A percentile compares a stretch with the other conserved stretches of the same genome.
These are phyloP conservation scores for Cercospora canescens DNA, from an alignment of 2,329 filamentous ascomycete genomes.

Conservation along the genomic window DNA sequence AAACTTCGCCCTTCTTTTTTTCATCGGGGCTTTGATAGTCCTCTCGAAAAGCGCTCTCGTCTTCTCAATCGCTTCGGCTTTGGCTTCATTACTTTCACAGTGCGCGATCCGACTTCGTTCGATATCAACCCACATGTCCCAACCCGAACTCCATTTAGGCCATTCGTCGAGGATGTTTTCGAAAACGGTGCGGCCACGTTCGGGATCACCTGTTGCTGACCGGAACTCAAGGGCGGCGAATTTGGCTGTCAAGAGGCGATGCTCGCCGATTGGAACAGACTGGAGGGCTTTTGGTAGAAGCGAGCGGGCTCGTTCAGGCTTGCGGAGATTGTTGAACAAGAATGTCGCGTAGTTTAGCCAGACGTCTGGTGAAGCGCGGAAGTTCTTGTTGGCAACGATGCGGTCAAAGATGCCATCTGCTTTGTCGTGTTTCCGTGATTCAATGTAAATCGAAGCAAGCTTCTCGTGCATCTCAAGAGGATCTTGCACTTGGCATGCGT, in stretches of 20 bases:
- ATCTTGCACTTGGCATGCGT: slow-evolving; percentile 92
- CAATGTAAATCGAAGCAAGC: slow-evolving; percentile 91
- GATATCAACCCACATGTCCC: slow-evolving; percentile 88
- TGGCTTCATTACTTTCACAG: slow-evolving; percentile 36
- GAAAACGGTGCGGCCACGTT: slow-evolving; percentile 92
- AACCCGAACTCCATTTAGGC: slow-evolving; percentile 87
- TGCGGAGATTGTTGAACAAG: slow-evolving; percentile 71
- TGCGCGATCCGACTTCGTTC: slow-evolving; percentile 53
- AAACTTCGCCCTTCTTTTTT: slow-evolving; percentile 77
- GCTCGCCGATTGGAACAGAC: slow-evolving; percentile 69
- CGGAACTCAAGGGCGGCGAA: slow-evolving; percentile 93
- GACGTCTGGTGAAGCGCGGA: slow-evolving; percentile 73
- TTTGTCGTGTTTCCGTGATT: slow-evolving; percentile 81
- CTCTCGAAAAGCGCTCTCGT: slow-evolving; percentile 69
- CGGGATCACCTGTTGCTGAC: slow-evolving; percentile 76
- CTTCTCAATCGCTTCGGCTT: slow-evolving; percentile 63
- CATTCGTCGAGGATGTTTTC: slow-evolving; percentile 81
- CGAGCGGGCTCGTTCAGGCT: slow-evolving; percentile 72
- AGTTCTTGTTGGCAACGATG: slow-evolving; percentile 80
- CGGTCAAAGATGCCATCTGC: slow-evolving; percentile 84
- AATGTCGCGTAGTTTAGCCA: slow-evolving; percentile 97
- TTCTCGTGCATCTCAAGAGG: slow-evolving; percentile 85
- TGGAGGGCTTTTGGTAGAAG: slow-evolving; percentile 83
- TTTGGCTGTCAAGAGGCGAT: slow-evolving; percentile 76
- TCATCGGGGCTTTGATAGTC: slow-evolving; percentile 65